Percentiles rank a stretch among this genome's conserved stretches.
These are phyloP conservation scores for Colletotrichum phormii DNA, from an alignment of 2,329 filamentous ascomycete genomes.

Conservation along the genomic window DNA sequence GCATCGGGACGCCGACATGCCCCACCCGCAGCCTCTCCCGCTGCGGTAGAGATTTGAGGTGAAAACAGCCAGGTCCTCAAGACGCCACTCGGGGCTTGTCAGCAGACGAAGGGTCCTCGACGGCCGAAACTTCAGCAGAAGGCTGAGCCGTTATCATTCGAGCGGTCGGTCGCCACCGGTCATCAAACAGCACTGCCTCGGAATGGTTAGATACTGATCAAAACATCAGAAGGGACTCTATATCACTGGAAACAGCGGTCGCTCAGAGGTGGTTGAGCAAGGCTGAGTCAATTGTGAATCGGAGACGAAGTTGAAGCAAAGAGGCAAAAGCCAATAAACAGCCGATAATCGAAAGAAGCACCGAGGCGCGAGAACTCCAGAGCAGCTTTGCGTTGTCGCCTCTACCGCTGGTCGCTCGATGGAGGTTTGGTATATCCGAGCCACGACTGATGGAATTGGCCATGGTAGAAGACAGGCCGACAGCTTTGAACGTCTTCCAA, in stretches of 20 bases:
- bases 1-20: slow-evolving; percentile 3
- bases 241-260: not conserved
- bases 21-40: slow-evolving; percentile 12
- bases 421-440: not conserved
- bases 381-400: not conserved
- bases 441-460: not conserved
- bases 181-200: not conserved
- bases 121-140: not conserved
- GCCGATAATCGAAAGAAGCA: no score
- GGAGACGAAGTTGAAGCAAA: not conserved
- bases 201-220: not conserved
- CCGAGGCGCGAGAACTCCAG: not conserved
- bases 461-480: not conserved
- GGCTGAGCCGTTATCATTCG: not conserved
- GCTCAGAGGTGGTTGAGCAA: not conserved
- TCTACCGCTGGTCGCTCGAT: not conserved
- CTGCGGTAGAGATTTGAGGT: not conserved
- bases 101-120: not conserved
- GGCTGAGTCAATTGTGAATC: not conserved
- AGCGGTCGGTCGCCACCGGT: not conserved
- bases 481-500: not conserved
- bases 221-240: not conserved
- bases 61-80: not conserved
- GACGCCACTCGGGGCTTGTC: not conserved
- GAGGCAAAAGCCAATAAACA: not conserved